These are phyloP conservation scores for Tagetes erecta DNA, from an alignment of 129 eudicot species.

Conservation along the genomic window DNA sequence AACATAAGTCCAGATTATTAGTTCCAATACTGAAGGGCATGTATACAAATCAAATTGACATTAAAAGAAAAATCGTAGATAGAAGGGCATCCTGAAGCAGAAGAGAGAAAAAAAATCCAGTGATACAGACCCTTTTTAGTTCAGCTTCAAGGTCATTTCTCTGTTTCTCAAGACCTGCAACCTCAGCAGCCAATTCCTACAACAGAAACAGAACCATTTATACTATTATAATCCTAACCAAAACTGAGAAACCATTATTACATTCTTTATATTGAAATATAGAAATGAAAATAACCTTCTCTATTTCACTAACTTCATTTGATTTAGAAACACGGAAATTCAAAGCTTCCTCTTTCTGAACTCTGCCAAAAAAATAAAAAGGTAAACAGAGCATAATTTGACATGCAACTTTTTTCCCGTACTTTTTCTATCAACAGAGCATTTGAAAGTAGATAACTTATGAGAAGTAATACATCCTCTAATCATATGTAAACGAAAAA, in stretches of 20 bases:
- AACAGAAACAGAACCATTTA: conserved; percentile 15
- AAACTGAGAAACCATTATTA: not conserved
- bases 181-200: conserved; percentile 87
- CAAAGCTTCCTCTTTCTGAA: conserved; percentile 92
- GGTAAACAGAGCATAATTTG: not conserved
- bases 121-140: conserved; percentile 68
- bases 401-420: not conserved
- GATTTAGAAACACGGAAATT: conserved; percentile 81
- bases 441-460: not conserved
- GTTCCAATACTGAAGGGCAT: no score
- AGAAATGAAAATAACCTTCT: conserved; percentile 66
- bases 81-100: not conserved
- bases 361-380: conserved; percentile 43
- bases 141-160: conserved; percentile 92
- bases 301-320: conserved; percentile 84
- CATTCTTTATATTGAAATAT: not conserved
- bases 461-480: not conserved
- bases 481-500: conserved; percentile 1
- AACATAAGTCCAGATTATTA: conserved; percentile 19
- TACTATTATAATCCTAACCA: conserved; percentile 7
- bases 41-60: not conserved
- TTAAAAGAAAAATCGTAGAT: not conserved
- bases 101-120: not conserved
- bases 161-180: conserved; percentile 82
- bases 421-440: conserved; percentile 18